Percentiles rank a stretch among this genome's conserved stretches.
These are phyloP conservation scores for Capronia epimyces DNA, from an alignment of 2,329 filamentous ascomycete species.

Conservation along the genomic window DNA sequence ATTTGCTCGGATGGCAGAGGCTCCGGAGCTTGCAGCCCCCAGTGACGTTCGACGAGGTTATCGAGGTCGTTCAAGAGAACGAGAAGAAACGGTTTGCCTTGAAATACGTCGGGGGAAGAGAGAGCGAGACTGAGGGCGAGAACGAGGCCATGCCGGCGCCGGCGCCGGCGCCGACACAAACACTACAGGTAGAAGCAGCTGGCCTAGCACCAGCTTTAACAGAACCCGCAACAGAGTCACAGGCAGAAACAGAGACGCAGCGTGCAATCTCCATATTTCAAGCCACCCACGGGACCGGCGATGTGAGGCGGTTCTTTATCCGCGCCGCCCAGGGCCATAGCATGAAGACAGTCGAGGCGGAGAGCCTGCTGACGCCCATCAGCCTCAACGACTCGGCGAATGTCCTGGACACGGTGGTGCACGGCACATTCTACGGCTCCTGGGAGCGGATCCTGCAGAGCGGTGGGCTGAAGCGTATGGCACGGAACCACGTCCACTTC, in stretches of 20 bases:
- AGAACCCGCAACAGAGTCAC: neutral
- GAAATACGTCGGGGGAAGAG: constrained; percentile 46
- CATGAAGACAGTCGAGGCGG: constrained; percentile 65
- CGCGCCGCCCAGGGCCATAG: constrained; percentile 94
- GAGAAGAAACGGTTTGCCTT: constrained; percentile 90
- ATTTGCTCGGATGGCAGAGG: constrained; percentile 55
- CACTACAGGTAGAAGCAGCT: constrained; percentile 22
- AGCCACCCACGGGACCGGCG: constrained; percentile 18
- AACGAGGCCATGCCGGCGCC: constrained; percentile 11
- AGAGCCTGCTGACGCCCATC: constrained; percentile 64
- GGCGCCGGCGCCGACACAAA: neutral
- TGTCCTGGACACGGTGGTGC: constrained; percentile 65
- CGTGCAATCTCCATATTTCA: constrained; percentile 36
- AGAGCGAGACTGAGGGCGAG: constrained; percentile 17
- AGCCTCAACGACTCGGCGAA: constrained; percentile 46
- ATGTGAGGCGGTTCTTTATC: constrained; percentile 66
- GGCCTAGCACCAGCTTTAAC: constrained; percentile 11
- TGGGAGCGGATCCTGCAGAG: constrained; percentile 69
- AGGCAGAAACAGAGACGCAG: constrained; percentile 31
- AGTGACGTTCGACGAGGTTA: constrained; percentile 69
- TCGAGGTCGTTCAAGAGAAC: constrained; percentile 63
- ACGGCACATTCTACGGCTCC: constrained; percentile 80
- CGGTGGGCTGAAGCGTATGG: constrained; percentile 77
- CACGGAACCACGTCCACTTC: constrained; percentile 83
- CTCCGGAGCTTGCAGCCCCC: constrained; percentile 58